Conservation (phyloP, 2,329 filamentous ascomycete genomes). For the Trichothecium roseum region DNA sequence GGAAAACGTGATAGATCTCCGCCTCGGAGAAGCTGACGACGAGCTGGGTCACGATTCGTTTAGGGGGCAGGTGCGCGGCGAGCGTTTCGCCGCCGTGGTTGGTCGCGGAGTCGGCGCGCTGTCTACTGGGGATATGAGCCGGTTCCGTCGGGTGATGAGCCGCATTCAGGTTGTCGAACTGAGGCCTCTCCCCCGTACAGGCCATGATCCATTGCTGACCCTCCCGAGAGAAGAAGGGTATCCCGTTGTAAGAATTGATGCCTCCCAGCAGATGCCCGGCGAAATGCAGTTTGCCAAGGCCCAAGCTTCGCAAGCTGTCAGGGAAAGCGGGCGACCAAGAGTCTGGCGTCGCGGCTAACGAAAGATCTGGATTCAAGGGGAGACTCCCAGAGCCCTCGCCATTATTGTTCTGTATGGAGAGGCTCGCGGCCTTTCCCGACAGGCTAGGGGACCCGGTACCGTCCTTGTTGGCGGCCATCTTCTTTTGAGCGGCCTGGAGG, state of each 20-base stretch:
- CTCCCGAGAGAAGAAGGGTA: slow-evolving; percentile 1
- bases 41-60: slow-evolving; percentile 8
- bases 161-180: not conserved
- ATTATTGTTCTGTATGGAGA: no score
- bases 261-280: slow-evolving; percentile 1
- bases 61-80: not conserved
- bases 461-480: no score
- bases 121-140: no score
- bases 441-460: no score
- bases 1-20: slow-evolving; percentile 28
- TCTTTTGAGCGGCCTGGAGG: no score
- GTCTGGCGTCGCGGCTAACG: no score
- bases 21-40: slow-evolving; percentile 8
- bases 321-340: no score
- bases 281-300: not conserved
- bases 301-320: no score
- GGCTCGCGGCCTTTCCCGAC: no score
- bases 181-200: slow-evolving; percentile 1
- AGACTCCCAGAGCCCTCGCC: no score
- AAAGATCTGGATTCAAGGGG: no score
- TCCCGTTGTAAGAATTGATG: slow-evolving; percentile 1
- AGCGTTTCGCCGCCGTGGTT: not conserved
- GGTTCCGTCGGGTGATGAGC: not conserved
- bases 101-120: no score
- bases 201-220: slow-evolving; percentile 1